A percentile compares a stretch with the other conserved stretches of the same genome.
phyloP scores from a whole-genome alignment of 2,329 filamentous ascomycete species.

The Lecanicillium sp. region DNA sequence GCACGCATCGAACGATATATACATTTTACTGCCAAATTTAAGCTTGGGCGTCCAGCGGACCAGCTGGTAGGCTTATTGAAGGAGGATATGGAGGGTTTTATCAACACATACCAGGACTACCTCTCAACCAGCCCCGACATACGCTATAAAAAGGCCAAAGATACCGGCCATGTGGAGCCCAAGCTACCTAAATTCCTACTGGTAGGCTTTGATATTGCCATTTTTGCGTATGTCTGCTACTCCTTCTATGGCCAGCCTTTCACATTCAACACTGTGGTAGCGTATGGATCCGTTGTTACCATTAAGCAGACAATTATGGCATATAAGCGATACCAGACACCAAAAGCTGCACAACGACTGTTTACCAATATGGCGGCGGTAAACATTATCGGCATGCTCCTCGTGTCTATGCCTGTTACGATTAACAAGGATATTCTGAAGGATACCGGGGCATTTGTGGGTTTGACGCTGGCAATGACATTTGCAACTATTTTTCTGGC shows the following conservation, averaged over 20 bases:
- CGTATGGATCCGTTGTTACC: slow-evolving; percentile 16
- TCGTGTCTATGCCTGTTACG: slow-evolving; percentile 17
- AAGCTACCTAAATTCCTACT: slow-evolving; percentile 16
- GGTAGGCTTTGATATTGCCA: slow-evolving; percentile 16
- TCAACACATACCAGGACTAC: slow-evolving; percentile 18
- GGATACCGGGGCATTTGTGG: slow-evolving; percentile 14
- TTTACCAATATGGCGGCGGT: slow-evolving; percentile 19
- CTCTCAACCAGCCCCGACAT: not conserved
- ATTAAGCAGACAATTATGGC: slow-evolving; percentile 18
- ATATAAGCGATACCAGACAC: slow-evolving; percentile 17
- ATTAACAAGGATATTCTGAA: slow-evolving; percentile 14
- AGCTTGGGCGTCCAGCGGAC: slow-evolving; percentile 16
- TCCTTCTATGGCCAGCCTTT: slow-evolving; percentile 18
- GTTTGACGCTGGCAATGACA: slow-evolving; percentile 17
- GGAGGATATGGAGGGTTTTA: slow-evolving; percentile 17
- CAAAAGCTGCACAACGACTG: slow-evolving; percentile 14
- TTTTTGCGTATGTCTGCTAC: slow-evolving; percentile 19
- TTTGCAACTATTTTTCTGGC: slow-evolving; percentile 16
- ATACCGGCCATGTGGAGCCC: slow-evolving; percentile 15
- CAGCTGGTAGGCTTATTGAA: slow-evolving; percentile 17
- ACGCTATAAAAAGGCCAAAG: not conserved
- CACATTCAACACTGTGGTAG: slow-evolving; percentile 19
- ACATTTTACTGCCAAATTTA: slow-evolving; percentile 16
- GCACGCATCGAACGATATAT: slow-evolving; percentile 17
- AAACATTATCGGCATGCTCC: slow-evolving; percentile 16